Percentiles rank a stretch among this genome's conserved stretches.
phyloP scores from a whole-genome alignment of 1,139 yeast species.

The Wickerhamomyces sp. region DNA sequence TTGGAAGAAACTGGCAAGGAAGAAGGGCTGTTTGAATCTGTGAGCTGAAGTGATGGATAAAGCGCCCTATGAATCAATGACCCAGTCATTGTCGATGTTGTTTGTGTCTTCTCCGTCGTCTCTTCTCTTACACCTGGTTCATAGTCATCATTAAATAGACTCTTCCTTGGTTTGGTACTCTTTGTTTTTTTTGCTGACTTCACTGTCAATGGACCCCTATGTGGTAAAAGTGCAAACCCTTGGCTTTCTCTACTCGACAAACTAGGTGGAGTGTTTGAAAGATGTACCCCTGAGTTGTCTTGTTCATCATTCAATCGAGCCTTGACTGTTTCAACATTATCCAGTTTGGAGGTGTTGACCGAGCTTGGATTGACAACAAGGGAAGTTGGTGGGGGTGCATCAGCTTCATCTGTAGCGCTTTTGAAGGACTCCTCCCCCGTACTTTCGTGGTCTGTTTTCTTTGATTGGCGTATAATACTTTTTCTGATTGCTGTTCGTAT shows the following conservation, averaged over 20 bases:
- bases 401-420: slow-evolving; percentile 17
- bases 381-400: slow-evolving; percentile 10
- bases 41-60: slow-evolving; percentile 5
- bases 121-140: slow-evolving; percentile 9
- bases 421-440: slow-evolving; percentile 9
- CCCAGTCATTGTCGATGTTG: slow-evolving; percentile 4
- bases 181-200: slow-evolving; percentile 26
- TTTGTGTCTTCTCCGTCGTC: slow-evolving; percentile 7
- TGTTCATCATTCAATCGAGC: slow-evolving; percentile 22
- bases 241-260: slow-evolving; percentile 23
- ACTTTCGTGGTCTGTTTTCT: slow-evolving; percentile 5
- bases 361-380: slow-evolving; percentile 15
- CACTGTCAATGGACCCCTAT: slow-evolving; percentile 38
- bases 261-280: slow-evolving; percentile 13
- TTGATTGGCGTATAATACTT: slow-evolving; percentile 15
- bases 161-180: slow-evolving; percentile 13
- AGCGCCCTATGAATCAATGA: slow-evolving; percentile 4
- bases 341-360: slow-evolving; percentile 3
- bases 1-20: not conserved
- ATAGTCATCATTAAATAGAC: slow-evolving; percentile 14
- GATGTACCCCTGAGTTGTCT: slow-evolving; percentile 13
- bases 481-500: slow-evolving; percentile 26
- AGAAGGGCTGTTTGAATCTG: not conserved
- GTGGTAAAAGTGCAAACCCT: slow-evolving; percentile 40
- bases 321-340: slow-evolving; percentile 14